Conservation (phyloP, 257 asterid genomes). For the Salvia hispanica region DNA sequence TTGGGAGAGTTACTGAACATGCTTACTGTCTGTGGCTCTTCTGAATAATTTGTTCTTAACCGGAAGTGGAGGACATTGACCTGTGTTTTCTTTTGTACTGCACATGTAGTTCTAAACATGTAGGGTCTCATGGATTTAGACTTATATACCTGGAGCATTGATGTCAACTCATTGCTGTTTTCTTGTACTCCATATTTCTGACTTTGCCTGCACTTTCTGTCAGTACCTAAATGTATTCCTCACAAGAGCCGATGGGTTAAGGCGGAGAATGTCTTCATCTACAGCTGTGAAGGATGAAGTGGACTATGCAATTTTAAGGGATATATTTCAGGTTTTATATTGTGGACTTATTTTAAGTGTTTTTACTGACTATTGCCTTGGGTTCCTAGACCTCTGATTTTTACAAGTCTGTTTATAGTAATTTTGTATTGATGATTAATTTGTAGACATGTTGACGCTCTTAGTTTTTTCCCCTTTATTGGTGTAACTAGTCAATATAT, state of each 20-base stretch:
- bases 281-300: slow-evolving; percentile 46
- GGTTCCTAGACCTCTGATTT: slow-evolving; percentile 11
- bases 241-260: slow-evolving; percentile 89
- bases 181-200: slow-evolving; percentile 14
- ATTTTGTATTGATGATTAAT: slow-evolving; percentile 14
- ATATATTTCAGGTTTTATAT: slow-evolving; percentile 67
- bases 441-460: slow-evolving; percentile 11
- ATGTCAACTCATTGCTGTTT: slow-evolving; percentile 10
- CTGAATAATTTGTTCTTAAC: slow-evolving; percentile 24
- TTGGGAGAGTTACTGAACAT: slow-evolving; percentile 6
- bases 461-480: slow-evolving; percentile 7
- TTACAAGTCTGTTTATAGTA: background rate
- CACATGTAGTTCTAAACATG: slow-evolving; percentile 9
- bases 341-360: slow-evolving; percentile 17
- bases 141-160: background rate
- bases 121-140: slow-evolving; percentile 15
- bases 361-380: slow-evolving; percentile 19
- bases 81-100: slow-evolving; percentile 3
- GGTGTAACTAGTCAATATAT: slow-evolving; percentile 23
- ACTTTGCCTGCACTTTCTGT: slow-evolving; percentile 36
- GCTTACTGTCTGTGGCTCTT: slow-evolving; percentile 1
- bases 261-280: slow-evolving; percentile 72
- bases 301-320: slow-evolving; percentile 60
- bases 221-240: slow-evolving; percentile 91
- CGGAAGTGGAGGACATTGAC: slow-evolving; percentile 11